Evolutionary conservation across 257 asterid species (phyloP), one percentile per base, ranked within the genome.

Genomic region (Nicotiana otophora): DNA sequence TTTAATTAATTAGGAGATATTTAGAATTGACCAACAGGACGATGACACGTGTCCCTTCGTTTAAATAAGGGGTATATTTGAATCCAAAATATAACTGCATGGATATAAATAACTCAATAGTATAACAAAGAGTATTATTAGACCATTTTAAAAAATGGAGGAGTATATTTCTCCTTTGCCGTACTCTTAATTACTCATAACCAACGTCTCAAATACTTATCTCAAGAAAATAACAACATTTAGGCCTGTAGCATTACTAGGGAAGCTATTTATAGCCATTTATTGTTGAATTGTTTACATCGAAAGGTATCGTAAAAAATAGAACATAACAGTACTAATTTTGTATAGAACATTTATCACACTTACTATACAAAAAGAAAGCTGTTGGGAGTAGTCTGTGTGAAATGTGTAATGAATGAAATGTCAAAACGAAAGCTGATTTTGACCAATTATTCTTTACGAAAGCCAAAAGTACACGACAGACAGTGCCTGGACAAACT

Each of bases 401-500:
- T 11, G 16, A 57, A 58, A 58, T 58, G 64, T 20, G 33, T 70
- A 70, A 42, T 62, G 67, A 62, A 64, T 14, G 61, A 46, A 46
- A 72, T 72, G 79, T 72, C 61, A 23, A 72, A 72, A 72, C 2
- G 79, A 46, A 72, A 48, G 42, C 62, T 74, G 62, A 74, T 23
- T 23, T 74, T 48, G 80, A 74, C 62, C 62, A 48, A 26, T 48
- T 74, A 74, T 74, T 74, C 80, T 74, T 48, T 48, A 74, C 63
- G 42, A 48, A 74, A 48, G 51, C 62, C 80, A 74, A 15, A 74
- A 74, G 62, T 74, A 74, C 80, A 74, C 63, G 80, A 74, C 63
- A 74, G 80, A 74, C 80, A 74, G 80, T 31, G 34, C 61, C 15
- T 58, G 42, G 80, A 82, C 83, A 82, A 85, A 78, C 46, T 23